Conservation (phyloP, 768 basidiomycete species). For the Saitozyma sp. region DNA sequence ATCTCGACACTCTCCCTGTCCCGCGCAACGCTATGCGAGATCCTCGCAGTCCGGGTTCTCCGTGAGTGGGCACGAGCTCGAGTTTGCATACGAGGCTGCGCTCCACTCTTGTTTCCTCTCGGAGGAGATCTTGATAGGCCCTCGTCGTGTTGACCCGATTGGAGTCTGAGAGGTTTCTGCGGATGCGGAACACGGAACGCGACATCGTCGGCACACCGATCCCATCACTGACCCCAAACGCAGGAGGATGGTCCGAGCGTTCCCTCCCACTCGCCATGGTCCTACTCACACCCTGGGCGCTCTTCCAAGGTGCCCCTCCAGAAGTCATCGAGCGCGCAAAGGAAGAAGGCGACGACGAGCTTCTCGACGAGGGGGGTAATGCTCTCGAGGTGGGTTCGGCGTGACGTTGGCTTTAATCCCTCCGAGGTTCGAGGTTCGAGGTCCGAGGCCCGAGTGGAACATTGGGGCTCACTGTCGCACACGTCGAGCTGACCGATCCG, state of each 20-base stretch:
- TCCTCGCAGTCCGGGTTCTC: constrained; percentile 77
- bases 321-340: constrained; percentile 40
- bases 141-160: no score
- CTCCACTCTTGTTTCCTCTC: no score
- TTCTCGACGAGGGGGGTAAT: constrained; percentile 68
- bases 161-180: no score
- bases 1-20: constrained; percentile 69
- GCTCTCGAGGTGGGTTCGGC: constrained; percentile 65
- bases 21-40: constrained; percentile 81
- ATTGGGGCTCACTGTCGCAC: no score
- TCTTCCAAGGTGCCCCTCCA: constrained; percentile 51
- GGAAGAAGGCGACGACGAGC: constrained; percentile 49
- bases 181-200: no score
- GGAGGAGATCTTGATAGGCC: no score
- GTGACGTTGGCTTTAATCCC: no score
- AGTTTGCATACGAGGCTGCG: no score
- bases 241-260: constrained; percentile 52
- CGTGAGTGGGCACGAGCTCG: constrained; percentile 56
- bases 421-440: no score
- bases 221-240: background rate
- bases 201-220: background rate
- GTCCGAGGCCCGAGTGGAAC: no score
- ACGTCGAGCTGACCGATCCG: background rate
- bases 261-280: constrained; percentile 49
- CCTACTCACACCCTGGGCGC: constrained; percentile 50